A percentile compares a stretch with the other conserved stretches of the same genome.
Conservation (phyloP, 352 stramenopile species). For the Blastocystis sp. region DNA sequence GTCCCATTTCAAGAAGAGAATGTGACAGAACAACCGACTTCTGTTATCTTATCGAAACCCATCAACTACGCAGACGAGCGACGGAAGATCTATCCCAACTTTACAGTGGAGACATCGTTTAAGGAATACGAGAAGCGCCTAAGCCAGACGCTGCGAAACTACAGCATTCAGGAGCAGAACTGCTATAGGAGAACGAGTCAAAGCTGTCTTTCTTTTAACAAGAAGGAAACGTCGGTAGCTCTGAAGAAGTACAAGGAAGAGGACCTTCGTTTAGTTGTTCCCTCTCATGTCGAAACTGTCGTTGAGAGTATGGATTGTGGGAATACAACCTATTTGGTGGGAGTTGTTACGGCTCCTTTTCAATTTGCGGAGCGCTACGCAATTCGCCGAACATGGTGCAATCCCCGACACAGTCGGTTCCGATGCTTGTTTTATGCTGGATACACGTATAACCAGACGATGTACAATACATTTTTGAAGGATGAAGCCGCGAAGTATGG, state of each 20-base stretch:
- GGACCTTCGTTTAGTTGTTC: neutral
- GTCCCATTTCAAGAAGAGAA: no score
- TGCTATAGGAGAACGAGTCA: neutral
- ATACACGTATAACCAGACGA: neutral
- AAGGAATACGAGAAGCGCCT: no score
- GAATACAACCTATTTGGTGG: neutral
- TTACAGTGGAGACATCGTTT: no score
- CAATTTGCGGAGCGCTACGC: conserved; percentile 9
- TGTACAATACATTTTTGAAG: neutral
- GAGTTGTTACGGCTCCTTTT: neutral
- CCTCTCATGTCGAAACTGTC: neutral
- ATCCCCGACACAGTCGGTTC: neutral
- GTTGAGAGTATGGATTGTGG: neutral
- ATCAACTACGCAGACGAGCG: no score
- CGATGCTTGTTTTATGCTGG: neutral
- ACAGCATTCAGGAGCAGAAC: neutral
- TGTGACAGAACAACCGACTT: no score
- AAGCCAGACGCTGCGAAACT: no score
- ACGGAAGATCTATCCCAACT: no score
- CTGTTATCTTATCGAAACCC: no score
- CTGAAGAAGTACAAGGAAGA: neutral
- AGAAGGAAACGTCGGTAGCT: neutral
- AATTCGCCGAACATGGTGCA: neutral
- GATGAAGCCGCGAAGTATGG: neutral
- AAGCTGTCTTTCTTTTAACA: neutral